These are phyloP conservation scores for Gillenia trifoliata DNA, from an alignment of 306 rosid species.

Conservation along the genomic window DNA sequence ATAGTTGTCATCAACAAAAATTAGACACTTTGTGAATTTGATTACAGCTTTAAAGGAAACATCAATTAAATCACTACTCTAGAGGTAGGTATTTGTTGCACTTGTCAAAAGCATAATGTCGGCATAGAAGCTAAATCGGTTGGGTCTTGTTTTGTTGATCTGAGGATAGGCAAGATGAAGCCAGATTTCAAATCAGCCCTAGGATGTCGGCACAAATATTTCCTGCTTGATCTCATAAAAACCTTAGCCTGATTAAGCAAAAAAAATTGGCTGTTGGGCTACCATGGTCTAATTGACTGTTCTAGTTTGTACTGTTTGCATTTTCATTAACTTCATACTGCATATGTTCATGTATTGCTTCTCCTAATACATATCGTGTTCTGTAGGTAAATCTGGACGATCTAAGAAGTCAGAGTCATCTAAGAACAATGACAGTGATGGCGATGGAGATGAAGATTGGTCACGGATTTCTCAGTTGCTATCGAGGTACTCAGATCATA, in stretches of 20 bases:
- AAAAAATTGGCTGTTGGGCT: not conserved
- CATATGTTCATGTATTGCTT: slow-evolving; percentile 1
- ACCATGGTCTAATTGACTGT: not conserved
- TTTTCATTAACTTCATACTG: slow-evolving; percentile 1
- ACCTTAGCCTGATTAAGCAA: not conserved
- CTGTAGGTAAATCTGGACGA: slow-evolving; percentile 37
- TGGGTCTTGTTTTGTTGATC: not conserved
- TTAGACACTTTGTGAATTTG: not conserved
- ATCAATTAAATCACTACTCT: not conserved
- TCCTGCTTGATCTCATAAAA: not conserved
- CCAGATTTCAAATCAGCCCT: not conserved
- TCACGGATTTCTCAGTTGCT: slow-evolving; percentile 49
- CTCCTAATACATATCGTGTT: slow-evolving; percentile 12
- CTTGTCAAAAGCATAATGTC: not conserved
- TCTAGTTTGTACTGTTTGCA: not conserved
- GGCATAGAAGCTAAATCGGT: not conserved
- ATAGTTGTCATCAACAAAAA: not conserved
- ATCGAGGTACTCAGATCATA: slow-evolving; percentile 43
- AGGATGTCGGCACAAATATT: not conserved
- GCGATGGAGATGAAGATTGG: slow-evolving; percentile 80
- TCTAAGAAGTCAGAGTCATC: slow-evolving; percentile 40
- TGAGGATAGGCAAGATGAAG: not conserved
- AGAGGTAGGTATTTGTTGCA: not conserved
- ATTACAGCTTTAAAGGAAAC: not conserved
- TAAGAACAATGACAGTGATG: slow-evolving; percentile 30